Evolutionary conservation across 2,329 filamentous ascomycete species (phyloP).

Genomic region (Aspergillus brasiliensis): DNA sequence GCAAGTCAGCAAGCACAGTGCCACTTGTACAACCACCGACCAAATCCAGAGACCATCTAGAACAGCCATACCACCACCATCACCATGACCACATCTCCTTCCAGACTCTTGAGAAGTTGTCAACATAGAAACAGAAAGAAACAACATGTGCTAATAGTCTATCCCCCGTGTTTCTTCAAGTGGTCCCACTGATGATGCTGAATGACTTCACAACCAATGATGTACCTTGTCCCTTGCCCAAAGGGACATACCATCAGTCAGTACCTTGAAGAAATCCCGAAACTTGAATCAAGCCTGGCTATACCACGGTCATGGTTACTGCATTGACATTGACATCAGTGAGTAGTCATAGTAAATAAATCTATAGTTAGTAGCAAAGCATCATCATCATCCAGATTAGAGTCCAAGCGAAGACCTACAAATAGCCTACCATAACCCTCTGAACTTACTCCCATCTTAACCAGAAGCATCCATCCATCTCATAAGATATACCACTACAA

Average conservation of each 20-base stretch:
- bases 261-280: too few relatives aligned
- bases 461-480: too few relatives aligned
- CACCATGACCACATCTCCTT: neutral
- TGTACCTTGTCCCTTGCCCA: too few relatives aligned
- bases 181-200: neutral
- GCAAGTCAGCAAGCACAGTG: too few relatives aligned
- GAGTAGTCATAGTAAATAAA: neutral
- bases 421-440: neutral
- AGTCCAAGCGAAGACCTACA: neutral
- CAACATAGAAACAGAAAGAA: too few relatives aligned
- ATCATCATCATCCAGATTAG: neutral
- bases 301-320: neutral
- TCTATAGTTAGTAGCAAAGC: neutral
- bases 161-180: too few relatives aligned
- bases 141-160: too few relatives aligned
- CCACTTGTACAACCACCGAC: too few relatives aligned
- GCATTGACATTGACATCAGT: neutral
- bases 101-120: neutral
- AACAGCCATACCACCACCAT: neutral
- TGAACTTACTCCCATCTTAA: neutral
- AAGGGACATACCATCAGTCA: too few relatives aligned
- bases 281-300: neutral
- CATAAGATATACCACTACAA: neutral
- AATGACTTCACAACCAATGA: neutral
- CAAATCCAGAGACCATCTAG: too few relatives aligned